Base-by-base conservation (phyloP, 208 protist species). In the Crithidia mellificae region DNA sequence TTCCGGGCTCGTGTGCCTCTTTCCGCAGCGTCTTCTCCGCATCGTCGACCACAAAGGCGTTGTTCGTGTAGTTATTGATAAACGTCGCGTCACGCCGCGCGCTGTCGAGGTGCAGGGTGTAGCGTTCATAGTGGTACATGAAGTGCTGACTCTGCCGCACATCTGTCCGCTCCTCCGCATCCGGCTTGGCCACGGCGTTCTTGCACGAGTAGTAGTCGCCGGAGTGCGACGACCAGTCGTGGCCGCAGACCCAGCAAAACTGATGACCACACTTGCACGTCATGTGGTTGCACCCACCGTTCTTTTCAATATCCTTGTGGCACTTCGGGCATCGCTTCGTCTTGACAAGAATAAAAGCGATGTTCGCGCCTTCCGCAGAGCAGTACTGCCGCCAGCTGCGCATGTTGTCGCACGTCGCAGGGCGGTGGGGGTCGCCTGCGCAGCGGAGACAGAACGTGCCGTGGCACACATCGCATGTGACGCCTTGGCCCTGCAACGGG, bases 221-320 rank as follows among this genome's bases (percentile, higher is more conserved):
- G 12, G 58, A 50, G 63, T 95, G 90, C 50, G 72, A 62, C 9
- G 43, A 68, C 91, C 91, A 96, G 38, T 71, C 55, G 0, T 77
- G 72, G 25, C 82, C 57, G 75, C 91, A 96, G 12, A 94, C 61
- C 91, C 91, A 96, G 74, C 91, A 96, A 51, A 94, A 96, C 55
- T 96, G 79, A 52, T 94, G 68, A 9, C 64, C 25, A 68, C 90
- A 96, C 47, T 58, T 67, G 77, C 88, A 97, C 6, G 77, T 92
- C 85, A 97, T 97, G 68, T 97, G 93, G 29, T 94, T 97, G 74
- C 95, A 98, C 25, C 95, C 95, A 7, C 77, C 85, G 59, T 91
- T 96, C 72, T 98, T 98, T 68, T 98, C 84, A 30, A 97, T 98
- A 15, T 71, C 54, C 2, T 57, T 74, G 15, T 73, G 43, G 64